Base-by-base conservation (phyloP, 2,329 filamentous ascomycete genomes). In the Lasiodiplodia theobromae region DNA sequence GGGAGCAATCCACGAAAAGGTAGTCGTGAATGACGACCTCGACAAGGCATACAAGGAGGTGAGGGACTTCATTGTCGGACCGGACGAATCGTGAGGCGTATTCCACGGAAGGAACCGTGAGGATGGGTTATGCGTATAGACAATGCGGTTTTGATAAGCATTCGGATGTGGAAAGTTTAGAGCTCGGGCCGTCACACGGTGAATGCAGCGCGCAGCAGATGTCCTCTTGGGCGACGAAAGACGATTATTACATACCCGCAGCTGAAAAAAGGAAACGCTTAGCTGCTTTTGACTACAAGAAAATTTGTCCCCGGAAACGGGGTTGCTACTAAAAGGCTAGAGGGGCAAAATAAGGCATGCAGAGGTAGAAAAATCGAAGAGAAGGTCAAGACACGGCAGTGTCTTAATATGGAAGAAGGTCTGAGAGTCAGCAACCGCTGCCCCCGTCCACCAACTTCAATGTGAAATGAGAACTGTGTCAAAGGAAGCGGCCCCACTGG, bases 11-110 rank as follows among this genome's bases (percentile, higher is more conserved):
- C 86, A 87, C 71, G 85, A 88, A 68, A 82, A 81, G 71, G 77
- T 84, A 37, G 80, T 88, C 28, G 79, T 82, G 51, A 86, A 86
- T 68, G 85, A 85, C 68, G 81, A 86, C 69, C 70, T 86, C 44
- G 84, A 86, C 34, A 79, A 77, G 47, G 81, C 85, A 1, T 87
- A 83, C 72, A 77, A 82, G 66, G 77, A 82, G 69, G 79, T 88
- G 8, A 84, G 84, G 75, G 77, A 78, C 23, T 87, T 85, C 71
- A 80, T 87, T 12, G 83, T 86, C 58, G 81, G 78, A n/a, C 47
- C 47, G 28, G 38, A 12, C 53, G 25, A 63, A 38, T 21, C 28
- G 23, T 49, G 31, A 34, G 31, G 31, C 31, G 31, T 8, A 34
- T 10, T 34, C 31, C 10, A 34, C 31, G 31, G 31, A 34, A 7